A percentile compares a stretch with the other conserved stretches of the same genome.
Conservation (phyloP, 140 eudicot genomes). For the Stevia rebaudiana region DNA sequence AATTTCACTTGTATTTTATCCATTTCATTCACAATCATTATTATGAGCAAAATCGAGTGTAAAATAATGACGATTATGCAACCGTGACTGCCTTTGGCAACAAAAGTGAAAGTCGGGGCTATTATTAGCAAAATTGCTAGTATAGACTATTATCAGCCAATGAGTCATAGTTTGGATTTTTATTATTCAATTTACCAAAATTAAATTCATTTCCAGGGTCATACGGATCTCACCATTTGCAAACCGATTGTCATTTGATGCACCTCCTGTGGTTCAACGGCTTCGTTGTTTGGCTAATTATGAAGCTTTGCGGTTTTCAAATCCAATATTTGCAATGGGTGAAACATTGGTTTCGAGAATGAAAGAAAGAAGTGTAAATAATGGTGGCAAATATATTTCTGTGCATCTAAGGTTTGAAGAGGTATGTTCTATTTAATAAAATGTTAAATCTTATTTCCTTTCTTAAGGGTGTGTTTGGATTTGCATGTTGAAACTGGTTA, state of each 20-base stretch:
- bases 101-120: too few species aligned
- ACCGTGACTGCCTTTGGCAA: too few species aligned
- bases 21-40: too few species aligned
- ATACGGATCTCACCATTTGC: slow-evolving; percentile 97
- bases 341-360: slow-evolving; percentile 75
- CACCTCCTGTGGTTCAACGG: slow-evolving; percentile 85
- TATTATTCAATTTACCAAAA: too few species aligned
- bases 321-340: slow-evolving; percentile 55
- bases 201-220: slow-evolving; percentile 42
- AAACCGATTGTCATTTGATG: slow-evolving; percentile 95
- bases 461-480: slow-evolving; percentile 1
- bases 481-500: not conserved
- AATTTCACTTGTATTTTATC: too few species aligned
- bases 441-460: not conserved
- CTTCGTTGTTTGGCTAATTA: slow-evolving; percentile 93
- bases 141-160: too few species aligned
- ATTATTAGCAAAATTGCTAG: too few species aligned
- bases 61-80: too few species aligned
- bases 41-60: too few species aligned
- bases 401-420: slow-evolving; percentile 98
- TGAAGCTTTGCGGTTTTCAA: slow-evolving; percentile 86
- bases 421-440: slow-evolving; percentile 44
- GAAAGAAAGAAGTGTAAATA: slow-evolving; percentile 68
- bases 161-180: too few species aligned
- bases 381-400: slow-evolving; percentile 83